A percentile compares a stretch with the other conserved stretches of the same genome.
Conservation (phyloP, 768 basidiomycete genomes). For the Rubroboletus pulcherrimus region DNA sequence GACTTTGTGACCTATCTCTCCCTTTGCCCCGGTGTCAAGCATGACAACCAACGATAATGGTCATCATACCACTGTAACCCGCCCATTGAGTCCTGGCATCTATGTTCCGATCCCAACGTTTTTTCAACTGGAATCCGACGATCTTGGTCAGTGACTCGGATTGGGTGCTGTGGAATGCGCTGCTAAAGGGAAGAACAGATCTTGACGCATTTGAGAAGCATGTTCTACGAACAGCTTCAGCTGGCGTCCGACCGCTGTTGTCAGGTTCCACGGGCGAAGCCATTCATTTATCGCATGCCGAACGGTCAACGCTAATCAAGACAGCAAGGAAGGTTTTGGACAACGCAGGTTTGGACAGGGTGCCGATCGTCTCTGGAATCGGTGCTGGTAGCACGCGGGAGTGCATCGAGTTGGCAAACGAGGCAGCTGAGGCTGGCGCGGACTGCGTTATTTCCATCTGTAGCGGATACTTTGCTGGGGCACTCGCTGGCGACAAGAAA, state of each 20-base stretch:
- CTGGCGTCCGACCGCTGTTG: slow-evolving; percentile 68
- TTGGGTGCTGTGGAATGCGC: background rate
- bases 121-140: slow-evolving; percentile 71
- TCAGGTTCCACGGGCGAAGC: slow-evolving; percentile 88
- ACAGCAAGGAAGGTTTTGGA: slow-evolving; percentile 72
- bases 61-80: slow-evolving; percentile 29
- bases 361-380: slow-evolving; percentile 80
- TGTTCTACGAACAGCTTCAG: slow-evolving; percentile 57
- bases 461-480: slow-evolving; percentile 85
- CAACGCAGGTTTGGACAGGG: slow-evolving; percentile 47
- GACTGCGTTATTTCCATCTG: slow-evolving; percentile 84
- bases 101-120: slow-evolving; percentile 87
- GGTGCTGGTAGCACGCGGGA: slow-evolving; percentile 82
- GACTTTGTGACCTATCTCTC: background rate
- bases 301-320: slow-evolving; percentile 62
- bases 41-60: slow-evolving; percentile 39
- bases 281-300: slow-evolving; percentile 63
- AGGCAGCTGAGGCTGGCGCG: slow-evolving; percentile 82
- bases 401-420: slow-evolving; percentile 67
- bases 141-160: slow-evolving; percentile 59
- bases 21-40: slow-evolving; percentile 1
- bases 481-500: slow-evolving; percentile 50
- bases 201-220: slow-evolving; percentile 65
- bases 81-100: slow-evolving; percentile 69
- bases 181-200: slow-evolving; percentile 37